Conservation (phyloP, 1,284 basidiomycete species). For the Coriolopsis trogii region DNA sequence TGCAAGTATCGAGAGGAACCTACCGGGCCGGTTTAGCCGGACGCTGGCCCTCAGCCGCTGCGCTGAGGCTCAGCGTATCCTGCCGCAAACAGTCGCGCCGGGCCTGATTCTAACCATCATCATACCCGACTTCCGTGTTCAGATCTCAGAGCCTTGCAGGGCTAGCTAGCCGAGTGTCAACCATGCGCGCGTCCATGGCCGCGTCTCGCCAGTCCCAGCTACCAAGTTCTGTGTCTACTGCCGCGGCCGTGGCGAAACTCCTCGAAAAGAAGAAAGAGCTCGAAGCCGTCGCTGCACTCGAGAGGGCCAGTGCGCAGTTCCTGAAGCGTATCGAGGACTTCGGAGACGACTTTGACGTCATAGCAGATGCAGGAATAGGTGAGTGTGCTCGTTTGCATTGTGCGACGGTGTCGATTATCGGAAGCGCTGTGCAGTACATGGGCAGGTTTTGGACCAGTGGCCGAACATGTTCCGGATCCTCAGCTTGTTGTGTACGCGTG, state of each 20-base stretch:
- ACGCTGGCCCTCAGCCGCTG: too few relatives aligned
- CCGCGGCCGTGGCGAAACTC: constrained; percentile 56
- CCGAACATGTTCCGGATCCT: constrained; percentile 80
- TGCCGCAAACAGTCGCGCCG: too few relatives aligned
- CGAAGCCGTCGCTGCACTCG: constrained; percentile 73
- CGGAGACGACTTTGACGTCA: constrained; percentile 70
- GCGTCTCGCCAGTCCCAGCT: constrained; percentile 52
- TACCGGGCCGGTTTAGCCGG: too few relatives aligned
- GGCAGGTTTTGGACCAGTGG: constrained; percentile 79
- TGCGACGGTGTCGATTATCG: not conserved
- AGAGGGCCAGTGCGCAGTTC: constrained; percentile 63
- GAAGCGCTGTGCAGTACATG: constrained; percentile 56
- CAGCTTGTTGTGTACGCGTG: constrained; percentile 59
- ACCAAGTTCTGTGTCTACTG: constrained; percentile 44
- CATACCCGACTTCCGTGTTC: too few relatives aligned
- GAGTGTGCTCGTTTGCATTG: not conserved
- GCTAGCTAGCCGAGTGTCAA: too few relatives aligned
- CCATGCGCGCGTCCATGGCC: constrained; percentile 60
- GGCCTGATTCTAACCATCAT: too few relatives aligned
- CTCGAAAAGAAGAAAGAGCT: constrained; percentile 79
- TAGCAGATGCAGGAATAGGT: constrained; percentile 50
- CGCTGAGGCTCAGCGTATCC: too few relatives aligned
- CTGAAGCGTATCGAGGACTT: constrained; percentile 68
- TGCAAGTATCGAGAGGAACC: too few relatives aligned
- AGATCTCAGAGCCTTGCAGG: too few relatives aligned